phyloP scores from a whole-genome alignment of 2,329 filamentous ascomycete species.

The Botryotinia convoluta region DNA sequence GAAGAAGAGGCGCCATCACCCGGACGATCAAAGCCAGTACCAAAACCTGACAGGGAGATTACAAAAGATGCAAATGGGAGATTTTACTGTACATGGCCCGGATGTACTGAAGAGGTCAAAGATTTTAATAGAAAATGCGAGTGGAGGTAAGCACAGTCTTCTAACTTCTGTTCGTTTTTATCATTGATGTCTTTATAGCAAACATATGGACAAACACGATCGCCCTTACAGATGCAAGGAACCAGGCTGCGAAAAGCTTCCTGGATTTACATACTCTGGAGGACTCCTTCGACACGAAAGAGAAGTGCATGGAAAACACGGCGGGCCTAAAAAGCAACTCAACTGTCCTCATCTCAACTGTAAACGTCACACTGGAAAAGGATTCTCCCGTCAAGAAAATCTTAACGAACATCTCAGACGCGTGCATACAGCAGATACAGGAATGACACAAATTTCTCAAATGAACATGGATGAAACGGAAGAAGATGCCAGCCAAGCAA shows the following conservation, averaged over 20 bases:
- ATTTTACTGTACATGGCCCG: slow-evolving; percentile 69
- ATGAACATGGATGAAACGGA: slow-evolving; percentile 43
- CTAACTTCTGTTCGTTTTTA: slow-evolving; percentile 26
- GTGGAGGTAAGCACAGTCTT: slow-evolving; percentile 65
- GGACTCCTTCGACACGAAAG: slow-evolving; percentile 86
- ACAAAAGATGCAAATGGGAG: slow-evolving; percentile 68
- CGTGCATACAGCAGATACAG: slow-evolving; percentile 67
- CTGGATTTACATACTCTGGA: slow-evolving; percentile 92
- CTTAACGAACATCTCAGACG: slow-evolving; percentile 88
- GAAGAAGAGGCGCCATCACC: slow-evolving; percentile 35
- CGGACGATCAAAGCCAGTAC: slow-evolving; percentile 48
- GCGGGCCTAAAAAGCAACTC: slow-evolving; percentile 81
- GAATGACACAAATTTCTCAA: slow-evolving; percentile 35
- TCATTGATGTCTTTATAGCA: slow-evolving; percentile 51
- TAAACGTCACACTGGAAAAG: slow-evolving; percentile 83
- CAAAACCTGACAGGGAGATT: slow-evolving; percentile 57
- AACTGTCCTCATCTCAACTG: slow-evolving; percentile 85
- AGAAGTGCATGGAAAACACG: slow-evolving; percentile 72
- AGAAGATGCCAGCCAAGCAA: slow-evolving; percentile 45
- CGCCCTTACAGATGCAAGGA: slow-evolving; percentile 84
- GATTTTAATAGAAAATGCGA: slow-evolving; percentile 83
- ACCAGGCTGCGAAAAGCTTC: slow-evolving; percentile 83
- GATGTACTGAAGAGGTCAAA: slow-evolving; percentile 63
- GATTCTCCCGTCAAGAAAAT: slow-evolving; percentile 92
- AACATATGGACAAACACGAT: slow-evolving; percentile 98